Conservation (phyloP, 768 basidiomycete species). For the Trametes sanguinea region DNA sequence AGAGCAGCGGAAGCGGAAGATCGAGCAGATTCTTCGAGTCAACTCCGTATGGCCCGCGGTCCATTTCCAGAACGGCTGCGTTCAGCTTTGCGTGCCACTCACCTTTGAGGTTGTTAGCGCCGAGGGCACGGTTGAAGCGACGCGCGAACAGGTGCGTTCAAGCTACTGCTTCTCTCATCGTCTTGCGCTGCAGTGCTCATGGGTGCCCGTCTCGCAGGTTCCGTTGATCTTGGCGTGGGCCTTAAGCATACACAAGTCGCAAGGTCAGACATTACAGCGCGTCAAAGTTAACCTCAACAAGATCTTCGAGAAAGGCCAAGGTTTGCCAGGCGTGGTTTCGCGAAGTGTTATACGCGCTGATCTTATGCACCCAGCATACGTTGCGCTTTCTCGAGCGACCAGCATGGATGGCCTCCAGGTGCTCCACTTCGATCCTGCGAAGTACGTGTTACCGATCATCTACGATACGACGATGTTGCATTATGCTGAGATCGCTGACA, state of each 20-base stretch:
- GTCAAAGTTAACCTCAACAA: constrained; percentile 77
- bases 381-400: constrained; percentile 74
- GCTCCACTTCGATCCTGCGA: constrained; percentile 58
- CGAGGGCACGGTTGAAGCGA: constrained; percentile 58
- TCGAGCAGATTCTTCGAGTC: constrained; percentile 23
- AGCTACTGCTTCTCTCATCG: background rate
- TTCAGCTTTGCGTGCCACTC: constrained; percentile 51
- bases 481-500: constrained; percentile 27
- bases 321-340: constrained; percentile 35
- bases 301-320: constrained; percentile 83
- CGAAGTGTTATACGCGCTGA: background rate
- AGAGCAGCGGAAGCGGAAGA: constrained; percentile 10
- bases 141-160: constrained; percentile 53
- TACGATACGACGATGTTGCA: background rate
- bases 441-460: constrained; percentile 37
- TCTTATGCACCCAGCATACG: constrained; percentile 54
- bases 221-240: constrained; percentile 83
- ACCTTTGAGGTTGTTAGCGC: constrained; percentile 69
- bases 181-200: background rate
- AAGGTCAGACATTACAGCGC: constrained; percentile 85
- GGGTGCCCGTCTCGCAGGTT: constrained; percentile 35
- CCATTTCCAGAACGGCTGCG: constrained; percentile 51
- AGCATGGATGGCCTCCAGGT: constrained; percentile 67
- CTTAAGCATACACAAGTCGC: constrained; percentile 85
- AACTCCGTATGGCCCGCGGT: constrained; percentile 58